phyloP scores from a whole-genome alignment of 306 rosid species.

The Castanospermum australe region DNA sequence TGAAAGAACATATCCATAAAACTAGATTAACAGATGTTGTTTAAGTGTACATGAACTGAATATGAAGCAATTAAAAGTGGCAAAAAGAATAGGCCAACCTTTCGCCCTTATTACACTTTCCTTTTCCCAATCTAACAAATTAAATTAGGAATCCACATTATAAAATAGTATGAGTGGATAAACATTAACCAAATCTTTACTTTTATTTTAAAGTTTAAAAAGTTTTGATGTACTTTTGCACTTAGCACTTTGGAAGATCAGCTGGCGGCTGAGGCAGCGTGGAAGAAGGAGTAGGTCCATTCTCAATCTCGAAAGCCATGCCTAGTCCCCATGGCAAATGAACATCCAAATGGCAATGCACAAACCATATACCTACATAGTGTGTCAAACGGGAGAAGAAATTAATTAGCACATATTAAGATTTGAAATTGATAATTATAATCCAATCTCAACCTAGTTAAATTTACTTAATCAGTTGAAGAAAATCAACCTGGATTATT shows the following conservation, averaged over 20 bases:
- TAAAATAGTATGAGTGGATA: not conserved
- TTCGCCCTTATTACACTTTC: not conserved
- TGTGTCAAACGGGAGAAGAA: not conserved
- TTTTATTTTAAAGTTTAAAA: not conserved
- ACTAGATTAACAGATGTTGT: too few species aligned
- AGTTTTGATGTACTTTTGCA: not conserved
- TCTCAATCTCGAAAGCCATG: conserved; percentile 35
- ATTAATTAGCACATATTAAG: not conserved
- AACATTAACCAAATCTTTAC: not conserved
- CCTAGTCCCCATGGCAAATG: conserved; percentile 59
- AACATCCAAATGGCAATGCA: conserved; percentile 56
- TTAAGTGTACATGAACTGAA: not conserved
- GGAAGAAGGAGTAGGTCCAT: conserved; percentile 11
- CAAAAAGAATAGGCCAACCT: not conserved
- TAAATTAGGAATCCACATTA: not conserved
- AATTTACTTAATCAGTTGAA: conserved; percentile 18
- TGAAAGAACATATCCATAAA: too few species aligned
- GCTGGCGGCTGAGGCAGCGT: conserved; percentile 52
- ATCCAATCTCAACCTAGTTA: not conserved
- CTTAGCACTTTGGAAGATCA: conserved; percentile 54
- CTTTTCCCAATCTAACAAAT: not conserved
- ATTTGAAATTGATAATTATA: not conserved
- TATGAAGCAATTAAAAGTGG: not conserved
- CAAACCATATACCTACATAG: conserved; percentile 49
- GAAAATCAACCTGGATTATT: conserved; percentile 30